Evolutionary conservation across 1,139 yeast genomes (phyloP), one percentile per base, ranked within the genome.

Genomic region (Pichia sp.): DNA sequence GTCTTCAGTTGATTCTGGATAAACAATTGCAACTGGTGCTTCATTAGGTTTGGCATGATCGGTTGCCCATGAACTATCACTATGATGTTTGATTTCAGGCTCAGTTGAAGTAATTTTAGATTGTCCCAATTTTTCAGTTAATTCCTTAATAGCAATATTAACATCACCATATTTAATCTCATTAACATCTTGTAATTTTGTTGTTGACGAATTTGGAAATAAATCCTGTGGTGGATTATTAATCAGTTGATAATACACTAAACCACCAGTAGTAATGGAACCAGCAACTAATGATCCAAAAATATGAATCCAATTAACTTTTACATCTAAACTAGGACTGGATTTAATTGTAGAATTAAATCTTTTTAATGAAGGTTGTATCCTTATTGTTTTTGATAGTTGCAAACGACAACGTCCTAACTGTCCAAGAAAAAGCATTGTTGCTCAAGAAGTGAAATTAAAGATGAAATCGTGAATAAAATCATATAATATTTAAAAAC

Each of bases 1-100:
- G 54, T 85, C 80, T 55, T 79, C 78, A 0, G 95, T 86, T 49
- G 76, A 65, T 29, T 69, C 66, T 1, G 94, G 94, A 58, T 71
- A 85, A 9, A 82, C 74, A 30, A 82, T 69, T 37, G 76, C 69
- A 12, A 59, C 55, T 1, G 86, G 84, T 50, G 70, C 63, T 60
- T 80, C 81, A 24, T 66, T 68, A 0, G 68, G 65, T 23, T 65
- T 60, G 1, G 86, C 78, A 59, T 80, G 86, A 55, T 79, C 83
- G 0, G 85, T 75, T 50, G 76, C 74, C 68, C 75, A 80, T 54
- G 73, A 78, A 4, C 82, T 73, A 56, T 68, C 72, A 16, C 48
- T 46, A 30, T 46, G 48, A 30, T 35, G 40, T 26, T 35, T 9
- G 11, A 46, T 39, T 30, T 42, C 48, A 23, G 35, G 30, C 8